Evolutionary conservation across 2,329 filamentous ascomycete genomes (phyloP), one percentile per base, ranked within the genome.

Genomic region (Pestalotiopsis sp.): DNA sequence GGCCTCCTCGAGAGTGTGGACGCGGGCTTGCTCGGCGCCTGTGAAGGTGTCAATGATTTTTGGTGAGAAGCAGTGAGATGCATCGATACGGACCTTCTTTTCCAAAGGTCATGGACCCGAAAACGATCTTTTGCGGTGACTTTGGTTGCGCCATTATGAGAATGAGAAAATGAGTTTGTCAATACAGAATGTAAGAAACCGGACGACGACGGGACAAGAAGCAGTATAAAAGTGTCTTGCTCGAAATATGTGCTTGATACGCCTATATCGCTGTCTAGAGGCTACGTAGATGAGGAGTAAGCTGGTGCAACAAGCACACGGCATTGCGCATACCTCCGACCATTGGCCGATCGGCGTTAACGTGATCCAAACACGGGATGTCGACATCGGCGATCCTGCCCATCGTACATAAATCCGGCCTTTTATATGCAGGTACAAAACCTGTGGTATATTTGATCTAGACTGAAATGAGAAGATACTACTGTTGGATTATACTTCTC

Each of bases 101-200:
- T 14, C 65, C 65, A 13, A 66, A 27, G 7, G 65, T 66, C 65
- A 66, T 66, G 11, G 65, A 27, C 7, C 65, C 65, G 23, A 66
- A 66, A 23, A 66, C 65, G 12, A 66, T 66, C 52, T 41, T 59
- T 12, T 56, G 65, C 2, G 23, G 17, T 25, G 65, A 66, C 23
- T 40, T 66, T 60, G 56, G 20, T 20, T 66, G n/a, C 9, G 65
- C 56, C 65, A 66, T 66, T 12, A 9, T 66, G 41, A 40, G 12
- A 4, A 2, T 20, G 4, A 13, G 4, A 5, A 62, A 25, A 14
- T 41, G 25, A n/a, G n/a, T 4, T 17, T 62, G 14, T 62, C 1
- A 40, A 31, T 31, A 9, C 31, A 31, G 7, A 31, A 31, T 9
- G 31, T n/a, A 4, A 20, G 31, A 23, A 23, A 38, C 13, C 13